A percentile compares a stretch with the other conserved stretches of the same genome.
phyloP scores from a whole-genome alignment of 192 early-diverging fungal genomes.

The Rhizophagus clarus region DNA sequence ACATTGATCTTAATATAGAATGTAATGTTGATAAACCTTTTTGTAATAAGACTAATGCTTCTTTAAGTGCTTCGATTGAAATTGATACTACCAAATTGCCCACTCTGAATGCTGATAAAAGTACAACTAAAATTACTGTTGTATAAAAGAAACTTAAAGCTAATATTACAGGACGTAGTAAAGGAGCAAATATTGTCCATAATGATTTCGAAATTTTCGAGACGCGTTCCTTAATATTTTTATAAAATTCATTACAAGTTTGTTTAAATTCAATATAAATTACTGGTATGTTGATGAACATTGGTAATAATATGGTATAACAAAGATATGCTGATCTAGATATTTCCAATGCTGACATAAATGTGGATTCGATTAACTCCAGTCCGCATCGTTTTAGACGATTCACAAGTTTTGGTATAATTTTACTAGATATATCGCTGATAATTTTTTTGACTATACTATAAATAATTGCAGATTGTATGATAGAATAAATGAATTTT shows the following conservation, averaged over 20 bases:
- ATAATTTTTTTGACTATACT: not conserved
- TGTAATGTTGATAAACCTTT: not conserved
- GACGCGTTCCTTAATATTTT: not conserved
- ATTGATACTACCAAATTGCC: not conserved
- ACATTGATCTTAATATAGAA: not conserved
- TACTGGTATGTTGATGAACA: not conserved
- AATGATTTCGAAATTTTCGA: not conserved
- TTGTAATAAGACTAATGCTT: not conserved
- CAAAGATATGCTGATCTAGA: not conserved
- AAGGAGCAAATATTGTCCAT: constrained; percentile 1
- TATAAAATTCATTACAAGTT: not conserved
- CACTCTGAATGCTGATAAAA: not conserved
- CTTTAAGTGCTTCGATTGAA: not conserved
- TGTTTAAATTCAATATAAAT: not conserved
- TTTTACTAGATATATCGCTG: not conserved
- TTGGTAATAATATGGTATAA: not conserved
- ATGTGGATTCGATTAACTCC: not conserved
- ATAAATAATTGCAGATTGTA: not conserved
- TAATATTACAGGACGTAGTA: constrained; percentile 19
- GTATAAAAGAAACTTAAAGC: constrained; percentile 3
- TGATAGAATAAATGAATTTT: not conserved
- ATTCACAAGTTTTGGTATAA: not conserved
- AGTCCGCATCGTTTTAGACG: not conserved
- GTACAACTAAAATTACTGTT: not conserved
- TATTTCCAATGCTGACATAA: not conserved